A percentile compares a stretch with the other conserved stretches of the same genome.
Evolutionary conservation across 139 green algal species (phyloP).

Genomic region (Picochlorum sp.): DNA sequence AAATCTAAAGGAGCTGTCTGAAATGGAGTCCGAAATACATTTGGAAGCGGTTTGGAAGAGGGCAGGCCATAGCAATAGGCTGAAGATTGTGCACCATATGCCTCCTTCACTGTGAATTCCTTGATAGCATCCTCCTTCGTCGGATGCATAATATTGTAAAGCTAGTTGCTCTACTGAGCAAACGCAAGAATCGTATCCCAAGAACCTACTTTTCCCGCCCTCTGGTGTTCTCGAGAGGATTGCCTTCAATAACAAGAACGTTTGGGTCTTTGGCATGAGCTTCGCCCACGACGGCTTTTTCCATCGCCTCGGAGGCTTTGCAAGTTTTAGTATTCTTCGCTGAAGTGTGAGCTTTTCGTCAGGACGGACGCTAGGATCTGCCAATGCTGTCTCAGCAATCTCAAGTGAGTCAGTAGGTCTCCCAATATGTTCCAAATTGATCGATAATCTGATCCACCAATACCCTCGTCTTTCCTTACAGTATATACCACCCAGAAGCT

Average conservation of each 20-base stretch:
- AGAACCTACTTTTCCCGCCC: conserved; percentile 42
- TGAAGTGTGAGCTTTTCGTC: conserved; percentile 60
- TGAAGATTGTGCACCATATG: conserved; percentile 73
- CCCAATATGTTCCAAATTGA: conserved; percentile 63
- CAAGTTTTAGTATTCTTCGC: conserved; percentile 64
- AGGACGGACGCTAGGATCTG: conserved; percentile 56
- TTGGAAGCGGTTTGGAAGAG: conserved; percentile 53
- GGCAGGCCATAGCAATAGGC: conserved; percentile 66
- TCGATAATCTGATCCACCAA: conserved; percentile 72
- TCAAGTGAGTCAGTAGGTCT: conserved; percentile 41
- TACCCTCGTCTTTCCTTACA: conserved; percentile 55
- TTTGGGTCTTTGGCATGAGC: conserved; percentile 36
- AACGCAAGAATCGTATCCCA: conserved; percentile 23
- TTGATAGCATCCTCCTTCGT: conserved; percentile 56
- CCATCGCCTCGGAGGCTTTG: conserved; percentile 72
- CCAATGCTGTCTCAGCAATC: conserved; percentile 56
- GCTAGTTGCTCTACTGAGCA: conserved; percentile 25
- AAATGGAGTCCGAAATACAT: conserved; percentile 70
- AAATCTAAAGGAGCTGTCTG: conserved; percentile 77
- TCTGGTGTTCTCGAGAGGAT: conserved; percentile 15
- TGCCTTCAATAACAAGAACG: conserved; percentile 35
- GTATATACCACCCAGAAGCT: conserved; percentile 62
- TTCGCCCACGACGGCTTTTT: conserved; percentile 49
- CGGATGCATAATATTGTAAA: conserved; percentile 58
- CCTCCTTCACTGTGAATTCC: conserved; percentile 65